These are phyloP conservation scores for Umbellularia californica DNA, from an alignment of 164 flowering plant genomes.

Conservation along the genomic window DNA sequence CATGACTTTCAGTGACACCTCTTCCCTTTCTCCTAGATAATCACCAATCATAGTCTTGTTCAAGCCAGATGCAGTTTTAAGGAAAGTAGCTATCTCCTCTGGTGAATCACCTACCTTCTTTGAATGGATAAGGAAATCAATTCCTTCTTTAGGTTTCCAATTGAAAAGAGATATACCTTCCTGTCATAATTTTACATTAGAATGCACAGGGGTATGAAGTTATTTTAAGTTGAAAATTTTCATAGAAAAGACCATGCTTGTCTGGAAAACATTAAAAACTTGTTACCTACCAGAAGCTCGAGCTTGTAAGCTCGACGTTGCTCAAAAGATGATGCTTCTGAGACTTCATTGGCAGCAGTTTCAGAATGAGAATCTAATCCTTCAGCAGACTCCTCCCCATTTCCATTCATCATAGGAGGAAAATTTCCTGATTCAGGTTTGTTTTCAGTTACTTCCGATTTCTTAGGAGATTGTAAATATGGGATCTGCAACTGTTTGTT, in stretches of 20 bases:
- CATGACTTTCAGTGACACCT: slow-evolving; percentile 86
- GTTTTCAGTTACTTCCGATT: slow-evolving; percentile 51
- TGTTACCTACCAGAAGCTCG: slow-evolving; percentile 78
- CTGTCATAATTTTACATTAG: slow-evolving; percentile 64
- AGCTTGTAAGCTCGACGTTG: slow-evolving; percentile 99
- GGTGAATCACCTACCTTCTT: slow-evolving; percentile 86
- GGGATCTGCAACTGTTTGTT: slow-evolving; percentile 91
- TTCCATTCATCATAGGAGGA: slow-evolving; percentile 62
- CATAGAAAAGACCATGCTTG: neutral
- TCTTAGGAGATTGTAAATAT: slow-evolving; percentile 68
- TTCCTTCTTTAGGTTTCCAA: slow-evolving; percentile 89
- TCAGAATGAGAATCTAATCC: slow-evolving; percentile 84
- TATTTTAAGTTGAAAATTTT: neutral
- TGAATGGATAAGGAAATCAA: slow-evolving; percentile 88
- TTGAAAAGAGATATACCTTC: slow-evolving; percentile 99
- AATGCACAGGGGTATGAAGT: slow-evolving; percentile 8
- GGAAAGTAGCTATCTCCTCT: slow-evolving; percentile 86
- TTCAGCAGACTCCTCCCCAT: slow-evolving; percentile 66
- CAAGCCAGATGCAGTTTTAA: slow-evolving; percentile 77
- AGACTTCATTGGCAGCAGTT: slow-evolving; percentile 70
- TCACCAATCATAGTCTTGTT: slow-evolving; percentile 93
- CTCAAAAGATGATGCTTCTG: slow-evolving; percentile 81
- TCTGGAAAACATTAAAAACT: neutral
- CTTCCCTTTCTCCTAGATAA: slow-evolving; percentile 97
- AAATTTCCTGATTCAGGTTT: slow-evolving; percentile 45